Percentiles rank a stretch among this genome's conserved stretches.
These are phyloP conservation scores for Xylogone sp. DNA, from an alignment of 2,329 filamentous ascomycete species.

Conservation along the genomic window DNA sequence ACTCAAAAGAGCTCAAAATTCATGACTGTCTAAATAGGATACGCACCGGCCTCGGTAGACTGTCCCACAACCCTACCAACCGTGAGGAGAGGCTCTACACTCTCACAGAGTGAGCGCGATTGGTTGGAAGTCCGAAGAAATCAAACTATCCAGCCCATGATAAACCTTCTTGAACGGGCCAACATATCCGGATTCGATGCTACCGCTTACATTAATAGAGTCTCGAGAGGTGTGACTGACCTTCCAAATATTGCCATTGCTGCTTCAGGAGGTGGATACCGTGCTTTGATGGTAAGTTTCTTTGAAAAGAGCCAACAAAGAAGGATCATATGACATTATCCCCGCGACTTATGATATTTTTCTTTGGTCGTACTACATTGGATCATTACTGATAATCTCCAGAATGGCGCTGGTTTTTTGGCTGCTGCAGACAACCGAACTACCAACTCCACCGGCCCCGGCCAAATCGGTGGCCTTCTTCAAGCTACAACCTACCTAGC, in stretches of 20 bases:
- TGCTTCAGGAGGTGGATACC: slow-evolving; percentile 79
- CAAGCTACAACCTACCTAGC: slow-evolving; percentile 79
- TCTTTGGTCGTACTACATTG: no score
- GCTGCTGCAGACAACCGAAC: slow-evolving; percentile 77
- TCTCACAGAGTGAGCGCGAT: slow-evolving; percentile 66
- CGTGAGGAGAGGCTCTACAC: slow-evolving; percentile 56
- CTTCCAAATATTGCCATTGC: slow-evolving; percentile 72
- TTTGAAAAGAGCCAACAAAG: no score
- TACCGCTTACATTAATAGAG: slow-evolving; percentile 62
- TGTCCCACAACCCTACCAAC: slow-evolving; percentile 69
- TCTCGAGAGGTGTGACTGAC: slow-evolving; percentile 50
- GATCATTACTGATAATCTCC: no score
- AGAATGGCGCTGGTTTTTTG: slow-evolving; percentile 72
- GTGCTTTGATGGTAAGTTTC: slow-evolving; percentile 59
- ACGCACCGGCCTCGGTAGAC: slow-evolving; percentile 63
- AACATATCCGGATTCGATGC: slow-evolving; percentile 77
- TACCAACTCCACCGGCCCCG: slow-evolving; percentile 51
- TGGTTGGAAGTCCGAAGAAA: slow-evolving; percentile 72
- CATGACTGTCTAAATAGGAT: slow-evolving; percentile 36
- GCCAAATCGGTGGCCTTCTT: slow-evolving; percentile 75
- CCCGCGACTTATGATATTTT: no score
- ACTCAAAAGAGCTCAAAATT: background rate
- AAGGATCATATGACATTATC: no score
- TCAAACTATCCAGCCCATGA: slow-evolving; percentile 73
- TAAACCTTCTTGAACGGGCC: slow-evolving; percentile 65